Evolutionary conservation across 2,329 filamentous ascomycete species (phyloP).

Genomic region (Phialophora macrospora): DNA sequence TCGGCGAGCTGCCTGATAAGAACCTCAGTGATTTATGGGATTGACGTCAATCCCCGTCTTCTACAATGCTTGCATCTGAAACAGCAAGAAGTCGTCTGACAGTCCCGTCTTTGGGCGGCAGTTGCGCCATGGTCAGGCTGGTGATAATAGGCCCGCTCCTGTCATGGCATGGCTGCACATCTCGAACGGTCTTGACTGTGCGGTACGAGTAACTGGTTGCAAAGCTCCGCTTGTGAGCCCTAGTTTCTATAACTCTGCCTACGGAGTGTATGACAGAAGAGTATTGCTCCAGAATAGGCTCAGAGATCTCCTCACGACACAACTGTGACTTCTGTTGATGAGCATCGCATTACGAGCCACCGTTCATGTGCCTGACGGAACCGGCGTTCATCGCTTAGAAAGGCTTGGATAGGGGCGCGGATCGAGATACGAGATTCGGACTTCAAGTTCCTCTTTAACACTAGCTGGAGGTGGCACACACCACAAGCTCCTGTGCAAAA

Average conservation of each 20-base stretch:
- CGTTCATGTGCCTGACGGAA: background rate
- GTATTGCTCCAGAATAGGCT: background rate
- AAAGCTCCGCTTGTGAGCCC: background rate
- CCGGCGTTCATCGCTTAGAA: constrained; percentile 1
- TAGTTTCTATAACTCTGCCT: background rate
- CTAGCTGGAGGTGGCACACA: background rate
- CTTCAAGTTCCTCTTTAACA: constrained; percentile 1
- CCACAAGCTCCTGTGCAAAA: background rate
- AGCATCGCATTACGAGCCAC: background rate
- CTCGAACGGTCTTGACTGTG: background rate
- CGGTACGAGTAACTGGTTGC: background rate
- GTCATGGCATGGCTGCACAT: constrained; percentile 12
- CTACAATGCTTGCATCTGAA: constrained; percentile 7
- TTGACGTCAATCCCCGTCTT: background rate
- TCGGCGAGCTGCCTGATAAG: background rate
- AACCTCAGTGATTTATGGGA: background rate
- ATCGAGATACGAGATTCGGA: background rate
- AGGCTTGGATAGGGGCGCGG: background rate
- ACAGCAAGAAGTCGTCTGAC: constrained; percentile 7
- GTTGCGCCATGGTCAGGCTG: background rate
- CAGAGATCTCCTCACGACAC: background rate
- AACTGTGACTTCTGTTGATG: background rate
- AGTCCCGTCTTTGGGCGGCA: background rate
- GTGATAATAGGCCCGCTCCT: constrained; percentile 2
- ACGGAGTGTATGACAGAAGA: background rate